phyloP scores from a whole-genome alignment of 1,139 yeast genomes.

The Hemisphaericaspora xylanilytica region DNA sequence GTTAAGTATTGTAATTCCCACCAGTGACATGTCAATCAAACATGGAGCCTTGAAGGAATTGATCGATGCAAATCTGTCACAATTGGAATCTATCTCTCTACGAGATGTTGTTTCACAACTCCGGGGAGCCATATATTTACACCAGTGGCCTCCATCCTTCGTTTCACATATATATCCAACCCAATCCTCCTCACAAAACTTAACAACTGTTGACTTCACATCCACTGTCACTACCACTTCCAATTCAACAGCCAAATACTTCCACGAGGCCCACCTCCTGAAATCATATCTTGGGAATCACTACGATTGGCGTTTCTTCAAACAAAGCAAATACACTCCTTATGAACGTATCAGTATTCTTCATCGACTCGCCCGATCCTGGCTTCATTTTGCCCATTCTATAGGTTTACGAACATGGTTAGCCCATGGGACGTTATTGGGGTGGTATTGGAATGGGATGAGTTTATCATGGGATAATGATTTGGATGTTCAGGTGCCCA shows the following conservation, averaged over 20 bases:
- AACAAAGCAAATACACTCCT: conserved; percentile 18
- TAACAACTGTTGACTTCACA: neutral
- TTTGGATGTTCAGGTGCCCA: conserved; percentile 53
- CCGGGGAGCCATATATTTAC: neutral
- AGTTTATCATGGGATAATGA: conserved; percentile 65
- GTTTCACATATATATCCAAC: neutral
- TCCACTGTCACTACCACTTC: neutral
- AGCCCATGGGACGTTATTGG: conserved; percentile 57
- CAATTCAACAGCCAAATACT: conserved; percentile 22
- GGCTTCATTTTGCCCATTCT: conserved; percentile 46
- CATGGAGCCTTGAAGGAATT: neutral
- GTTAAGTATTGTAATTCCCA: conserved; percentile 10
- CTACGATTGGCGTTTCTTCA: conserved; percentile 24
- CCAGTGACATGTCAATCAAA: neutral
- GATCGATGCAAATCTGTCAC: neutral
- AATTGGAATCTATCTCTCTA: neutral
- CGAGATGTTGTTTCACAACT: neutral
- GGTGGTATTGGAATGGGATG: conserved; percentile 61
- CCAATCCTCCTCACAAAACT: neutral
- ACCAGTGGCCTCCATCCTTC: neutral
- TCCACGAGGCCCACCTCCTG: conserved; percentile 19
- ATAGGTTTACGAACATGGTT: conserved; percentile 48
- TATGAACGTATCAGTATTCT: conserved; percentile 40
- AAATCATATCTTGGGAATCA: conserved; percentile 17
- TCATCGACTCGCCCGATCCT: conserved; percentile 48